Conservation (phyloP, 2,329 filamentous ascomycete genomes). For the Penicillium hesseltinei region DNA sequence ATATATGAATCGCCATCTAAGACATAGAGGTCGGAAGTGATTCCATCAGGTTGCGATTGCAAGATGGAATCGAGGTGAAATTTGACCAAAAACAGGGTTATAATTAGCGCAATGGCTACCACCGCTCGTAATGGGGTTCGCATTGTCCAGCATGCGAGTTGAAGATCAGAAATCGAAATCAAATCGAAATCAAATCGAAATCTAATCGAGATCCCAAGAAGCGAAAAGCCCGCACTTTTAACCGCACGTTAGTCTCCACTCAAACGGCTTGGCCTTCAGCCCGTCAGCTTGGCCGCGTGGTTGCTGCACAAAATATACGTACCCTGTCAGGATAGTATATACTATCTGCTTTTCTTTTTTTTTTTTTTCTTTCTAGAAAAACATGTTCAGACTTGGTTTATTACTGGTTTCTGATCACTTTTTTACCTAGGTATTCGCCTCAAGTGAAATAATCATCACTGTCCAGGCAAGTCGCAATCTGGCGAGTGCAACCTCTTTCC, state of each 20-base stretch:
- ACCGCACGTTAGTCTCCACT: slow-evolving; percentile 1
- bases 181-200: not conserved
- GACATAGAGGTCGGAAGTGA: not conserved
- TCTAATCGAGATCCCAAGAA: not conserved
- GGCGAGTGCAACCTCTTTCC: slow-evolving; percentile 6
- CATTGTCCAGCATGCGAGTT: slow-evolving; percentile 14
- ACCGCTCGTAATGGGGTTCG: slow-evolving; percentile 14
- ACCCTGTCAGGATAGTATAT: not conserved
- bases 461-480: not conserved
- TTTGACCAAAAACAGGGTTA: slow-evolving; percentile 20
- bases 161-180: not conserved
- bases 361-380: not conserved
- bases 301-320: not conserved
- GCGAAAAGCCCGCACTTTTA: slow-evolving; percentile 1
- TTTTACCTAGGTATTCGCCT: not conserved
- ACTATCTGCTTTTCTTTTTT: not conserved
- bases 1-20: slow-evolving; percentile 14
- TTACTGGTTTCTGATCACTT: not conserved
- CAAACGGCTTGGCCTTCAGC: slow-evolving; percentile 2
- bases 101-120: slow-evolving; percentile 17
- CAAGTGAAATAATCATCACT: slow-evolving; percentile 1
- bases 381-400: not conserved
- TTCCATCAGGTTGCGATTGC: slow-evolving; percentile 11
- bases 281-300: slow-evolving; percentile 4
- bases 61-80: slow-evolving; percentile 18